phyloP scores from a whole-genome alignment of 129 eudicot species.

The Solidago caesia region DNA sequence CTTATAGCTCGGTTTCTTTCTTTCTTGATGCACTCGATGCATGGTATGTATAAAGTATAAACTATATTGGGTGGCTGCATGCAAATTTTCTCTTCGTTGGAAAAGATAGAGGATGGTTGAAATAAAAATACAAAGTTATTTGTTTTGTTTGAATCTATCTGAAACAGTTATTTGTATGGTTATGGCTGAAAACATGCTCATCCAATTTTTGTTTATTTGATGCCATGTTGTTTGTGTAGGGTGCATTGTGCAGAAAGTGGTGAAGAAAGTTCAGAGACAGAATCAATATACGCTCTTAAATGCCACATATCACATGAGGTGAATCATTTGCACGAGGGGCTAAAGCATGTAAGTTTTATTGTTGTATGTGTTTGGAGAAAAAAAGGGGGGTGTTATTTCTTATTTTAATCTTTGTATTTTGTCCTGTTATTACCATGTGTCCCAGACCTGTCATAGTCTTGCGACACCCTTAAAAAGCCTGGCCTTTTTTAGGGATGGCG shows the following conservation, averaged over 20 bases:
- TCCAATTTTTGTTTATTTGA: conserved; percentile 3
- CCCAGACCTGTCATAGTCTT: neutral
- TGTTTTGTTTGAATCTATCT: neutral
- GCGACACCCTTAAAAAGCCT: too few relatives aligned
- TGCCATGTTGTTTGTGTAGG: conserved; percentile 43
- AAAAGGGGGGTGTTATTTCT: too few relatives aligned
- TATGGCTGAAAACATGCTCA: conserved; percentile 13
- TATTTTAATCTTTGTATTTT: neutral
- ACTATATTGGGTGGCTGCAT: neutral
- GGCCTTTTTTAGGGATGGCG: too few relatives aligned
- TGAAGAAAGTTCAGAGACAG: conserved; percentile 89
- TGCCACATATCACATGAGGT: conserved; percentile 98
- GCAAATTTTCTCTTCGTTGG: neutral
- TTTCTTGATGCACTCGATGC: neutral
- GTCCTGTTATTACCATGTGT: neutral
- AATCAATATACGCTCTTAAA: conserved; percentile 78
- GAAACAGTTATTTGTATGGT: neutral
- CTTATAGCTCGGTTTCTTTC: neutral
- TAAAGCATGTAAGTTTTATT: conserved; percentile 70
- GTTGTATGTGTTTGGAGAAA: neutral
- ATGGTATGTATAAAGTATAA: neutral
- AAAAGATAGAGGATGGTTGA: conserved; percentile 9
- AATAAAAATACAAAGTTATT: neutral
- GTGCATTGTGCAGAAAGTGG: conserved; percentile 97
- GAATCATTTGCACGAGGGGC: conserved; percentile 94